Conservation (phyloP, 1,284 basidiomycete species). For the Tilletia indica region DNA sequence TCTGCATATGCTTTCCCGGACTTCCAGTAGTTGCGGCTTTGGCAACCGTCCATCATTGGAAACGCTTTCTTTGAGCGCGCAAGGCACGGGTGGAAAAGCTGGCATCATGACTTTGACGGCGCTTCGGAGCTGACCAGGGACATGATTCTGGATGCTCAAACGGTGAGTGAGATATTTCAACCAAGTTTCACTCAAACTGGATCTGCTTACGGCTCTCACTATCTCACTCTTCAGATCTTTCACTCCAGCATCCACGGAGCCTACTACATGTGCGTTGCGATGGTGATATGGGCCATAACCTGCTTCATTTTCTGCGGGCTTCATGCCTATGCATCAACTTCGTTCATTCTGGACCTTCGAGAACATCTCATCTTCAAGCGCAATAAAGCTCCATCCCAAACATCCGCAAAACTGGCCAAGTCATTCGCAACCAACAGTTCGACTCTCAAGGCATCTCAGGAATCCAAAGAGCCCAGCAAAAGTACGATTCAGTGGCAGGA, state of each 20-base stretch:
- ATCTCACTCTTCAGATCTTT: not conserved
- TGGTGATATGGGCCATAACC: not conserved
- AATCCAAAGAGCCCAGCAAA: too few relatives aligned
- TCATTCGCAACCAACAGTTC: too few relatives aligned
- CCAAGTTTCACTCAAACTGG: too few relatives aligned
- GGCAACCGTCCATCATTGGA: not conserved
- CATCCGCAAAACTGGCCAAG: too few relatives aligned
- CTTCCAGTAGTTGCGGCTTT: not conserved
- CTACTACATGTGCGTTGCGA: not conserved
- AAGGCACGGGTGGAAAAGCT: not conserved
- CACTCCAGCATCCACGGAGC: not conserved
- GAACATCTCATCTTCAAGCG: not conserved
- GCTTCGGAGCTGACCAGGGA: not conserved
- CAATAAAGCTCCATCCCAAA: too few relatives aligned
- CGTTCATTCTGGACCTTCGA: not conserved
- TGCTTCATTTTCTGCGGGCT: not conserved
- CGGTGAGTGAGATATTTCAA: too few relatives aligned
- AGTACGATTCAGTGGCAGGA: too few relatives aligned
- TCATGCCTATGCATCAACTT: not conserved
- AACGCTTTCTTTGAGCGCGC: not conserved
- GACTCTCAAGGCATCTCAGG: too few relatives aligned
- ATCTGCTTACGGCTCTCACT: too few relatives aligned
- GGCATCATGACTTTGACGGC: not conserved
- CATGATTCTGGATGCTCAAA: conserved; percentile 8
- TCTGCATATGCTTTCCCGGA: not conserved